A percentile compares a stretch with the other conserved stretches of the same genome.
Evolutionary conservation across 805 yeast species (phyloP).

Genomic region (Suhomyces kilbournensis): DNA sequence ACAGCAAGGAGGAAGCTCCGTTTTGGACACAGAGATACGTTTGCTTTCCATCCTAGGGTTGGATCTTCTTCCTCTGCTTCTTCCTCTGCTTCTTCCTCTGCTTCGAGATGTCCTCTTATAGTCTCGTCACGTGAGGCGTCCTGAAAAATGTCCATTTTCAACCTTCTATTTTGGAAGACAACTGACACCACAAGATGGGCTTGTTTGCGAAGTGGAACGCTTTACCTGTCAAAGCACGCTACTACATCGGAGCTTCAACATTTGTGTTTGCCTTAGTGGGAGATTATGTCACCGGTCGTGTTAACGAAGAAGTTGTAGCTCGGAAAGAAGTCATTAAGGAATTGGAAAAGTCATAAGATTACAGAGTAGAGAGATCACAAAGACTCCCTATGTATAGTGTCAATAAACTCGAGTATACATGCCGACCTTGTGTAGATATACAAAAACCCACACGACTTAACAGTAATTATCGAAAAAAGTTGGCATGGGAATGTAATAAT

Average conservation of each 20-base stretch:
- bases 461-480: background rate
- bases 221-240: slow-evolving; percentile 39
- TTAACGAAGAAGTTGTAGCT: slow-evolving; percentile 36
- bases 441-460: background rate
- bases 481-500: background rate
- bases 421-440: background rate
- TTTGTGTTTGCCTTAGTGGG: slow-evolving; percentile 39
- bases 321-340: slow-evolving; percentile 21
- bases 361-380: background rate
- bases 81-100: background rate
- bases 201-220: slow-evolving; percentile 38
- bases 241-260: slow-evolving; percentile 41
- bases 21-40: slow-evolving; percentile 21
- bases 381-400: background rate
- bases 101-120: background rate
- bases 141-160: background rate
- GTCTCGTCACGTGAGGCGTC: background rate
- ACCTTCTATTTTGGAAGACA: background rate
- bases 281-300: slow-evolving; percentile 34
- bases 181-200: slow-evolving; percentile 16
- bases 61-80: background rate
- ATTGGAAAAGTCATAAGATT: background rate
- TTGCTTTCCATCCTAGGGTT: slow-evolving; percentile 2
- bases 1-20: slow-evolving; percentile 82
- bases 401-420: background rate